A percentile compares a stretch with the other conserved stretches of the same genome.
phyloP scores from a whole-genome alignment of 1,139 yeast genomes.

The Sugiyamaella sp. region DNA sequence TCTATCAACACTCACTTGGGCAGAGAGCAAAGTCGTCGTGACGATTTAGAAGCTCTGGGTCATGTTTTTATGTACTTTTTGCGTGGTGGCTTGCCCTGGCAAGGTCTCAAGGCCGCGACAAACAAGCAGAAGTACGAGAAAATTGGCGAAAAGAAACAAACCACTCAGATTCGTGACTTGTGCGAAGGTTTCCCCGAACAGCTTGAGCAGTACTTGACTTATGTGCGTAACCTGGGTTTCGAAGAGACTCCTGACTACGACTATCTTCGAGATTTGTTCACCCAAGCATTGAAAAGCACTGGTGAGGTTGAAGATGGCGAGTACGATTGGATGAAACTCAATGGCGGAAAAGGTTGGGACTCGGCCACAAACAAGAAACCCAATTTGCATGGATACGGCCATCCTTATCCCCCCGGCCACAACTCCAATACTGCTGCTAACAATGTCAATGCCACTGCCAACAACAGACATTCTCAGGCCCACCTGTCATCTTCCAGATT shows the following conservation, averaged over 20 bases:
- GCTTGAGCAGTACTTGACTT: constrained; percentile 81
- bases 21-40: constrained; percentile 93
- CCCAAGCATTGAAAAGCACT: constrained; percentile 68
- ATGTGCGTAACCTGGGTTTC: constrained; percentile 81
- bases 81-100: constrained; percentile 97
- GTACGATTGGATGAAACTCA: constrained; percentile 93
- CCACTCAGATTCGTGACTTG: constrained; percentile 75
- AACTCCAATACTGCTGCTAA: constrained; percentile 20
- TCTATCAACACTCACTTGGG: constrained; percentile 97
- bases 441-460: constrained; percentile 12
- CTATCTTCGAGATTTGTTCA: constrained; percentile 74
- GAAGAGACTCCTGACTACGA: constrained; percentile 96
- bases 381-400: constrained; percentile 89
- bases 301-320: constrained; percentile 82
- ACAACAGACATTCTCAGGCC: constrained; percentile 33
- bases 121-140: constrained; percentile 96
- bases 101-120: constrained; percentile 97
- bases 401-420: constrained; percentile 55
- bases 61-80: constrained; percentile 94
- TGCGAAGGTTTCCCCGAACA: constrained; percentile 85
- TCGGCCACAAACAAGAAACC: constrained; percentile 79
- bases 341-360: constrained; percentile 94
- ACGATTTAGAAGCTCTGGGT: constrained; percentile 92
- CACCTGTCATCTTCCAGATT: constrained; percentile 35
- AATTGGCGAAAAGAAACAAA: constrained; percentile 91